Percentiles rank a stretch among this genome's conserved stretches.
Evolutionary conservation across 768 basidiomycete species (phyloP).

Genomic region (Cystobasidium tubakii): DNA sequence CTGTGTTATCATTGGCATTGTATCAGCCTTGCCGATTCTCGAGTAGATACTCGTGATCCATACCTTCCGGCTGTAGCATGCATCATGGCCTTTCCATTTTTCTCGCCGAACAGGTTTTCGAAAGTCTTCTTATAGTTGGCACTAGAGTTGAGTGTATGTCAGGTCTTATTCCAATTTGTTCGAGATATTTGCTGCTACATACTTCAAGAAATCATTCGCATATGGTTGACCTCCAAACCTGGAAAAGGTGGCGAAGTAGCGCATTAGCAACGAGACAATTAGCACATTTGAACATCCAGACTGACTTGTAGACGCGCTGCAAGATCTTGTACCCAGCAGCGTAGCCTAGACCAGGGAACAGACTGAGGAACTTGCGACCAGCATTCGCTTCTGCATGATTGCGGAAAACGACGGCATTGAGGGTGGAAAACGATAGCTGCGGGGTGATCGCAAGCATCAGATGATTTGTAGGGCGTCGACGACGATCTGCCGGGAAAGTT

Average conservation of each 20-base stretch:
- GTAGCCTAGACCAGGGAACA: slow-evolving; percentile 98
- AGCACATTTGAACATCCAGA: background rate
- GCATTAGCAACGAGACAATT: background rate
- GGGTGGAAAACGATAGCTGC: slow-evolving; percentile 52
- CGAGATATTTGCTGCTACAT: background rate
- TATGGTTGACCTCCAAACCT: slow-evolving; percentile 98
- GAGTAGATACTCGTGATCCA: slow-evolving; percentile 40
- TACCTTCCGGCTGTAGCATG: slow-evolving; percentile 91
- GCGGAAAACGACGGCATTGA: slow-evolving; percentile 79
- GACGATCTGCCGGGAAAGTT: too few relatives aligned
- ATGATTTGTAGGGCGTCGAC: too few relatives aligned
- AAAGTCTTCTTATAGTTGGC: slow-evolving; percentile 75
- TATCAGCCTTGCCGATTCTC: background rate
- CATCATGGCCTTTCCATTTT: slow-evolving; percentile 91
- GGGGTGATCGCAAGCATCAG: background rate
- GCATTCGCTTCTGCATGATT: slow-evolving; percentile 68
- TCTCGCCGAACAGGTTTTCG: slow-evolving; percentile 79
- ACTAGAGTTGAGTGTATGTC: too few relatives aligned
- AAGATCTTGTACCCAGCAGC: slow-evolving; percentile 87
- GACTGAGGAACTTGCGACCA: slow-evolving; percentile 66
- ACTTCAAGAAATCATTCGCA: slow-evolving; percentile 82
- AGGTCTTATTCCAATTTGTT: too few relatives aligned
- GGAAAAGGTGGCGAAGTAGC: slow-evolving; percentile 50
- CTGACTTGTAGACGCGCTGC: slow-evolving; percentile 46
- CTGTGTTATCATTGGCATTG: slow-evolving; percentile 47